These are phyloP conservation scores for Bipolaris victoriae DNA, from an alignment of 2,329 filamentous ascomycete genomes.

Conservation along the genomic window DNA sequence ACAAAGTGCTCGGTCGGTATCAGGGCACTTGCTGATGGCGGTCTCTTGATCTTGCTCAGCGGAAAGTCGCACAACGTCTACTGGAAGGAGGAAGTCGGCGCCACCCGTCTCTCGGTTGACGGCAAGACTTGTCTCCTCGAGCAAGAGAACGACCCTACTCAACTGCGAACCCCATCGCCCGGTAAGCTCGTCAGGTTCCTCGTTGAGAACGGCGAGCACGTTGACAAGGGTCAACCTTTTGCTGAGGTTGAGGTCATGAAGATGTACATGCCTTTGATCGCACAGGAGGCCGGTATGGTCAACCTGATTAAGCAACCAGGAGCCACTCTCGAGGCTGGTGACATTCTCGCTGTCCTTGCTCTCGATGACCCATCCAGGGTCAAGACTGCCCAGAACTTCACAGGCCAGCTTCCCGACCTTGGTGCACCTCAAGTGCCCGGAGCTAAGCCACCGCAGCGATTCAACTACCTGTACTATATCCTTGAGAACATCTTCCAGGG, in stretches of 20 bases:
- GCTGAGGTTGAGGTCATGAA: constrained; percentile 99
- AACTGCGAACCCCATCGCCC: constrained; percentile 90
- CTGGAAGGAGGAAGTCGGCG: constrained; percentile 99
- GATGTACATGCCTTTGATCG: constrained; percentile 99
- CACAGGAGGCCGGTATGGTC: constrained; percentile 93
- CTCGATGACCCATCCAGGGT: constrained; percentile 95
- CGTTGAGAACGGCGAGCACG: constrained; percentile 92
- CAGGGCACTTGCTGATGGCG: constrained; percentile 89
- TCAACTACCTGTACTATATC: constrained; percentile 75
- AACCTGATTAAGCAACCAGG: constrained; percentile 99
- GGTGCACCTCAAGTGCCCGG: constrained; percentile 87
- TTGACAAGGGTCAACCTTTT: constrained; percentile 89
- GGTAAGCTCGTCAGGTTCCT: constrained; percentile 98
- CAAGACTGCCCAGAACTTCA: constrained; percentile 93
- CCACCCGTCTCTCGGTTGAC: constrained; percentile 93
- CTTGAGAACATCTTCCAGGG: constrained; percentile 88
- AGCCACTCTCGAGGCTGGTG: constrained; percentile 95
- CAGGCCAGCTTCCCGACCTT: constrained; percentile 85
- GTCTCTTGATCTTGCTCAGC: constrained; percentile 85
- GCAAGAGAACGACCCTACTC: constrained; percentile 98
- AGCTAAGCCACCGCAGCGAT: constrained; percentile 89
- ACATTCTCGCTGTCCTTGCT: constrained; percentile 96
- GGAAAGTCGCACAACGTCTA: constrained; percentile 98
- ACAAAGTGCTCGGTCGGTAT: constrained; percentile 95
- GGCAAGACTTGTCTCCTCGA: constrained; percentile 98